These are phyloP conservation scores for Beverwykella pulmonaria DNA, from an alignment of 495 filamentous ascomycete genomes.

Conservation along the genomic window DNA sequence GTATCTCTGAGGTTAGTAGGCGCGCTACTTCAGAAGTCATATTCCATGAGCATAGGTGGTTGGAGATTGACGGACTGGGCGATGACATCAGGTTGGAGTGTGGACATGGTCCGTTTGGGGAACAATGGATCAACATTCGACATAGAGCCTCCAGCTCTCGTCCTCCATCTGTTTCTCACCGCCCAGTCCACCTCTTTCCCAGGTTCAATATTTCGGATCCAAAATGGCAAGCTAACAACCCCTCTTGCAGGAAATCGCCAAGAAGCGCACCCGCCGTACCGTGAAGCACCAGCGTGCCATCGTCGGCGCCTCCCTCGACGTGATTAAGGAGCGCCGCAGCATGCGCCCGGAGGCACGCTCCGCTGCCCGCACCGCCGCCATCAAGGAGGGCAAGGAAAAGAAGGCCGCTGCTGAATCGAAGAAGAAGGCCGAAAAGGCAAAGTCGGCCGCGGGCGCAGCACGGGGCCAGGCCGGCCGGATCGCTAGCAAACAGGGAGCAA, in stretches of 20 bases:
- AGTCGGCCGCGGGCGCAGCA: constrained; percentile 72
- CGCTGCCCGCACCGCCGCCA: constrained; percentile 86
- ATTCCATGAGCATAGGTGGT: constrained; percentile 1
- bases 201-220: neutral
- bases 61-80: constrained; percentile 2
- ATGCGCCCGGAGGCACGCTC: constrained; percentile 91
- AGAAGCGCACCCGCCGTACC: constrained; percentile 97
- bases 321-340: constrained; percentile 97
- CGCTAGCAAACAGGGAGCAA: constrained; percentile 93
- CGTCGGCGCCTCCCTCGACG: constrained; percentile 97
- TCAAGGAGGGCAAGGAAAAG: constrained; percentile 97
- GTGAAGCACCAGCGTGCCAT: constrained; percentile 99
- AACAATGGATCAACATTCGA: neutral
- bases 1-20: constrained; percentile 95
- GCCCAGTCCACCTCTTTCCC: neutral
- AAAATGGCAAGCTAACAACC: constrained; percentile 7
- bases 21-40: neutral
- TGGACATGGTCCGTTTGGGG: neutral
- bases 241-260: constrained; percentile 84
- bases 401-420: constrained; percentile 78
- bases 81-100: neutral
- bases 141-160: neutral
- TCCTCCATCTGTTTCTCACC: neutral
- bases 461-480: constrained; percentile 78
- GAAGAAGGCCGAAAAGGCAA: constrained; percentile 99